These are phyloP conservation scores for Moringa oleifera DNA, from an alignment of 345 rosid species.

Conservation along the genomic window DNA sequence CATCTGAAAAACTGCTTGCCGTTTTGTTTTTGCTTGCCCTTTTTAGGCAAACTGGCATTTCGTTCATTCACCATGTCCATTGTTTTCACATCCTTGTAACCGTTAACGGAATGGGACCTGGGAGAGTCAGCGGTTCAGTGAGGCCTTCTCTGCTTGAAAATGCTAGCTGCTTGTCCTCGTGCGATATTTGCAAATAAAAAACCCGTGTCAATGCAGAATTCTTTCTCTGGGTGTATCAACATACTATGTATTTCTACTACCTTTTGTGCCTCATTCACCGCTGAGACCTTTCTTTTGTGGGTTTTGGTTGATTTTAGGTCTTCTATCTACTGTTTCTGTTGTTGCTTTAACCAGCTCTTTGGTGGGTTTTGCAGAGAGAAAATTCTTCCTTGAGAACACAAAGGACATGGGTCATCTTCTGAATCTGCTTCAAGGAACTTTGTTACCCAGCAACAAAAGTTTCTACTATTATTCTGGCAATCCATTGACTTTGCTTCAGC, in stretches of 20 bases:
- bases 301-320: not conserved
- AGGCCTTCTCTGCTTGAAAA: not conserved
- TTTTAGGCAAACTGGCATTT: too few relatives aligned
- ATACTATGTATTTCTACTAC: not conserved
- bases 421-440: slow-evolving; percentile 14
- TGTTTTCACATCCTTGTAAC: too few relatives aligned
- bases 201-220: too few relatives aligned
- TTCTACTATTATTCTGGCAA: slow-evolving; percentile 7
- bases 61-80: too few relatives aligned
- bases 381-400: not conserved
- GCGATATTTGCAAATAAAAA: too few relatives aligned
- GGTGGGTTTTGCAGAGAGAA: too few relatives aligned
- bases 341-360: not conserved
- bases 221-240: not conserved
- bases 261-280: too few relatives aligned
- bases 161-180: too few relatives aligned
- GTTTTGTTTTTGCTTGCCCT: too few relatives aligned
- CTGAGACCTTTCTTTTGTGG: too few relatives aligned
- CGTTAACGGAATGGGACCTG: too few relatives aligned
- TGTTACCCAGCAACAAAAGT: slow-evolving; percentile 12
- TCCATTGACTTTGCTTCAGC: slow-evolving; percentile 16
- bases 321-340: not conserved
- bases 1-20: too few relatives aligned
- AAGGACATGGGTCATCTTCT: slow-evolving; percentile 29
- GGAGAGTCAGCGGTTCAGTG: not conserved